Percentiles rank a stretch among this genome's conserved stretches.
Evolutionary conservation across 495 filamentous ascomycete species (phyloP).

Genomic region (Penicillium steckii): DNA sequence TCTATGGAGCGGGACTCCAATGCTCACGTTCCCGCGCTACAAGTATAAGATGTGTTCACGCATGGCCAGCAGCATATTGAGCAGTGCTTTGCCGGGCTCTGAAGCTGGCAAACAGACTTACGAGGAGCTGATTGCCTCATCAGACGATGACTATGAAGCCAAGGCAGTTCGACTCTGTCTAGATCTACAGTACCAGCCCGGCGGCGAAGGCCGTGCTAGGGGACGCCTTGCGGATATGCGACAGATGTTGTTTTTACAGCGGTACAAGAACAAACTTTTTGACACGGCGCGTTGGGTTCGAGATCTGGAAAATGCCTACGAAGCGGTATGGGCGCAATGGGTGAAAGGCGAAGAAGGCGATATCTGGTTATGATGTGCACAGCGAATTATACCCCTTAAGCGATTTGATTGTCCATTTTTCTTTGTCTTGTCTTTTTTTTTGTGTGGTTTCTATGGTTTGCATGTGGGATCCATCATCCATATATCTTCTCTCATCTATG

Average conservation of each 20-base stretch:
- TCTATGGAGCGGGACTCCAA: conserved; percentile 90
- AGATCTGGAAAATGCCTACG: conserved; percentile 87
- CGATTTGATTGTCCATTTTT: conserved; percentile 29
- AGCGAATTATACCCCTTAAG: conserved; percentile 40
- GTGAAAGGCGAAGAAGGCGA: conserved; percentile 85
- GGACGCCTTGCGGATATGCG: conserved; percentile 75
- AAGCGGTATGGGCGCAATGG: conserved; percentile 85
- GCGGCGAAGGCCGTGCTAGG: conserved; percentile 51
- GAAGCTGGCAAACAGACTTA: conserved; percentile 66
- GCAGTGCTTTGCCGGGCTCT: conserved; percentile 76
- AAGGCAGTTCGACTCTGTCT: conserved; percentile 73
- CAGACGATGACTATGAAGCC: conserved; percentile 80
- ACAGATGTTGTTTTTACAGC: conserved; percentile 73
- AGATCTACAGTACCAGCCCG: conserved; percentile 59
- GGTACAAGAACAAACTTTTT: conserved; percentile 83
- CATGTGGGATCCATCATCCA: conserved; percentile 8
- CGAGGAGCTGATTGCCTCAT: conserved; percentile 70
- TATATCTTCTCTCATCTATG: background rate
- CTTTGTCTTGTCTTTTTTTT: background rate
- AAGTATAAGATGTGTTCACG: conserved; percentile 98
- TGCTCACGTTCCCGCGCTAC: conserved; percentile 92
- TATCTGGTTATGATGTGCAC: conserved; percentile 64
- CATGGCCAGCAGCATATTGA: conserved; percentile 93
- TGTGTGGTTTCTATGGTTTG: background rate
- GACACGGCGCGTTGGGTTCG: conserved; percentile 90